These are phyloP conservation scores for Aspergillus sp. DNA, from an alignment of 2,329 filamentous ascomycete species.

Conservation along the genomic window DNA sequence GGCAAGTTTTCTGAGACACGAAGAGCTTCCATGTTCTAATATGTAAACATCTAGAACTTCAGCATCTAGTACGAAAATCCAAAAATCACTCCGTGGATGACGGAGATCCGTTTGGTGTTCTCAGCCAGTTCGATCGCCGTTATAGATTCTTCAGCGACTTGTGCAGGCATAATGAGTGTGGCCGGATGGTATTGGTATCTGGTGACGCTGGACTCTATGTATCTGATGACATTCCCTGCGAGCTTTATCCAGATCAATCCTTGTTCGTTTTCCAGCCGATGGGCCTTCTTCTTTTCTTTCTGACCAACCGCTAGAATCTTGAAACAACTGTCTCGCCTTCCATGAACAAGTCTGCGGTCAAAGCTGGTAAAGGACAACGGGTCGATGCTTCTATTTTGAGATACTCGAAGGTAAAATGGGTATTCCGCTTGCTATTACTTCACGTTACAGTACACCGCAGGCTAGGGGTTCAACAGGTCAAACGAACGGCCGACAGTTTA, in stretches of 20 bases:
- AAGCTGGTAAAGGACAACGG: background rate
- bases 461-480: slow-evolving; percentile 1
- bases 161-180: background rate
- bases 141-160: slow-evolving; percentile 6
- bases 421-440: background rate
- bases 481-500: background rate
- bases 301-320: background rate
- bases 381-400: background rate
- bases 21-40: background rate
- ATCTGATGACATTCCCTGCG: background rate
- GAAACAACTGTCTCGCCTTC: background rate
- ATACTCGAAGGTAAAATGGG: background rate
- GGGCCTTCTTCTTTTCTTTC: background rate
- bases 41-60: background rate
- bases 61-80: background rate
- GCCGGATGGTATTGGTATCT: background rate
- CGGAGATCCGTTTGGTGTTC: background rate
- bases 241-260: background rate
- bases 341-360: background rate
- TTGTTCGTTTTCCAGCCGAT: background rate
- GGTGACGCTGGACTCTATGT: background rate
- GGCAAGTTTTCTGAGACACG: background rate
- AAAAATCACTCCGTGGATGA: background rate
- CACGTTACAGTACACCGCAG: background rate
- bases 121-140: background rate